Percentiles rank a stretch among this genome's conserved stretches.
These are phyloP conservation scores for Corymbia calophylla DNA, from an alignment of 441 rosid species.

Conservation along the genomic window DNA sequence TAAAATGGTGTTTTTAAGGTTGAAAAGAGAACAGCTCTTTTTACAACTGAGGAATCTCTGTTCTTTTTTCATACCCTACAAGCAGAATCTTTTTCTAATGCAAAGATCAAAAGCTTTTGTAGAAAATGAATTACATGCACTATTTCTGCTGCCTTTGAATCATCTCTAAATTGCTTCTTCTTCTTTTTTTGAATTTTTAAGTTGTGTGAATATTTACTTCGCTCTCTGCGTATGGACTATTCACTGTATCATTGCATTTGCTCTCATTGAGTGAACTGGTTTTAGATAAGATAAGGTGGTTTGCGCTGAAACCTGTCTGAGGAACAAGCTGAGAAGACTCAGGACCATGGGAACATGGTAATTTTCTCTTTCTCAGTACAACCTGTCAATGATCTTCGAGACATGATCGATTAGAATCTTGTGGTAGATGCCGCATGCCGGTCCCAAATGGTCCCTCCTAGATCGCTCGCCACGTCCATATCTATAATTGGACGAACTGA, in stretches of 20 bases:
- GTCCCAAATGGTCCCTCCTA: neutral
- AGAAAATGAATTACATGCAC: neutral
- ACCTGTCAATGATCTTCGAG: neutral
- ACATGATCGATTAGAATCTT: neutral
- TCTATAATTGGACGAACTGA: neutral
- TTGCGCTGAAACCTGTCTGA: neutral
- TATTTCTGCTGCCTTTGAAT: neutral
- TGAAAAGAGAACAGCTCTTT: neutral
- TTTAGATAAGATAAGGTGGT: neutral
- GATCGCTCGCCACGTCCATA: neutral
- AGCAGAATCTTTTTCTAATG: neutral
- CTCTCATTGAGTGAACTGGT: neutral
- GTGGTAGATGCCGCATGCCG: neutral
- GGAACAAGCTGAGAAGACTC: neutral
- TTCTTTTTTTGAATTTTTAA: no score
- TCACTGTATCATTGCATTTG: neutral
- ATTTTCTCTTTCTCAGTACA: neutral
- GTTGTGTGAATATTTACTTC: neutral
- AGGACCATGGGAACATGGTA: neutral
- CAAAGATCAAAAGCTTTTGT: neutral
- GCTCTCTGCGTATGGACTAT: neutral
- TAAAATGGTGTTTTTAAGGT: neutral
- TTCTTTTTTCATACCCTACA: neutral
- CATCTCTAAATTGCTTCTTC: neutral
- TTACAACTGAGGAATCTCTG: neutral